A percentile compares a stretch with the other conserved stretches of the same genome.
These are phyloP conservation scores for Leccinum subtestaceum DNA, from an alignment of 768 basidiomycete genomes.

Conservation along the genomic window DNA sequence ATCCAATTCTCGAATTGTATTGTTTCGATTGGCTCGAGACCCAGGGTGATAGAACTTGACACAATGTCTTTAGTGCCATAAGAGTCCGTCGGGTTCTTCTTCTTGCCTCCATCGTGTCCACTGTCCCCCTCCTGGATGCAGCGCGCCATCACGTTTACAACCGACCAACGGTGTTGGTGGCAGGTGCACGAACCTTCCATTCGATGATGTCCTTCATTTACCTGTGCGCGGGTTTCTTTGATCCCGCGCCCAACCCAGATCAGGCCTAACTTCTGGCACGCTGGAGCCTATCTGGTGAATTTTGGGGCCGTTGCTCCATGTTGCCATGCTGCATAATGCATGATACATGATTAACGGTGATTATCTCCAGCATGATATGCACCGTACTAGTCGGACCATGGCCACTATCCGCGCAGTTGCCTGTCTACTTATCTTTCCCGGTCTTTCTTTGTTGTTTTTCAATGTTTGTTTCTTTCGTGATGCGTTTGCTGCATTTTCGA, in stretches of 20 bases:
- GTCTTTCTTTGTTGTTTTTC: not conserved
- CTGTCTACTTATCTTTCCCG: not conserved
- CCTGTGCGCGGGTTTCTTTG: conserved; percentile 2
- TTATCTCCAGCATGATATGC: conserved; percentile 20
- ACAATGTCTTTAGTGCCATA: not conserved
- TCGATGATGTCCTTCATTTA: not conserved
- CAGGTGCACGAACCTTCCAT: conserved; percentile 5
- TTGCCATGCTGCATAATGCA: not conserved
- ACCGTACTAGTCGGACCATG: not conserved
- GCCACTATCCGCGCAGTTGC: not conserved
- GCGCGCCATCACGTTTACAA: not conserved
- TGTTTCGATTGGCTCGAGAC: conserved; percentile 7
- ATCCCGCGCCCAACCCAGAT: conserved; percentile 6
- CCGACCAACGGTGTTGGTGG: not conserved
- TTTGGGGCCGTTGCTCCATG: not conserved
- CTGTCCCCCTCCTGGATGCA: not conserved
- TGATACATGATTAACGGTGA: conserved; percentile 23
- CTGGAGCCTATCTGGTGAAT: conserved; percentile 5
- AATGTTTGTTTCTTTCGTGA: not conserved
- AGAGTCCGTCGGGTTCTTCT: not conserved
- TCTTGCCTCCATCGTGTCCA: not conserved
- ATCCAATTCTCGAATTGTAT: conserved; percentile 15
- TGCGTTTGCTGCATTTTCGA: not conserved
- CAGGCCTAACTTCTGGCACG: not conserved
- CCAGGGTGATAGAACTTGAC: conserved; percentile 4